A percentile compares a stretch with the other conserved stretches of the same genome.
Evolutionary conservation across 306 rosid species (phyloP).

Genomic region (Cyamopsis tetragonoloba): DNA sequence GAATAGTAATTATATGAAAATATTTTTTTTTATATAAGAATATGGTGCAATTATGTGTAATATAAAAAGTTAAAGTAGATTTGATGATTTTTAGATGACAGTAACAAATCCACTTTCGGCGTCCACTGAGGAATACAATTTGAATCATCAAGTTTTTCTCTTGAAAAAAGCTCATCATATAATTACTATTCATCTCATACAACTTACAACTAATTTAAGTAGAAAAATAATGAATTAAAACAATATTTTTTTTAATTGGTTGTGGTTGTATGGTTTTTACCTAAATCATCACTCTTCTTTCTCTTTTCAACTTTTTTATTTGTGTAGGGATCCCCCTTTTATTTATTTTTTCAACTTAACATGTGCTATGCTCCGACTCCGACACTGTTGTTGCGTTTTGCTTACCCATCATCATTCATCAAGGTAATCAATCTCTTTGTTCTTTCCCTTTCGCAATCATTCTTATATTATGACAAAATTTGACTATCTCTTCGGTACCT

Average conservation of each 20-base stretch:
- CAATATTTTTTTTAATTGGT: no score
- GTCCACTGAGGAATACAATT: neutral
- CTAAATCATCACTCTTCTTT: no score
- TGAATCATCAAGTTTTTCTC: neutral
- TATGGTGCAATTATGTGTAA: neutral
- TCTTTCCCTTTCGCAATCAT: neutral
- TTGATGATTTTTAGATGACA: conserved; percentile 20
- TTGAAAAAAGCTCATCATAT: no score
- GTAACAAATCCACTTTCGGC: conserved; percentile 14
- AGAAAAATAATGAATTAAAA: no score
- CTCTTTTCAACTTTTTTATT: neutral
- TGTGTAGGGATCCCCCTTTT: conserved; percentile 20
- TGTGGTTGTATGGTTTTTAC: no score
- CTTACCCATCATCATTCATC: neutral
- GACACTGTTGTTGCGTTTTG: conserved; percentile 8
- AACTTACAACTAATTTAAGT: no score
- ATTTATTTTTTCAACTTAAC: conserved; percentile 48
- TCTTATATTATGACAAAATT: conserved; percentile 2
- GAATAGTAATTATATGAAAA: no score
- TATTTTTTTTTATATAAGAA: no score
- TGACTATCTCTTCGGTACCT: conserved; percentile 19
- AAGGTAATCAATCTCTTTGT: conserved; percentile 18
- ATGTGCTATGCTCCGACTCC: conserved; percentile 35
- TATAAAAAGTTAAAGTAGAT: conserved; percentile 21
- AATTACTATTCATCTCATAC: no score